Evolutionary conservation across 352 stramenopile genomes (phyloP), one percentile per base, ranked within the genome.

Genomic region (Vaucheria bursata): DNA sequence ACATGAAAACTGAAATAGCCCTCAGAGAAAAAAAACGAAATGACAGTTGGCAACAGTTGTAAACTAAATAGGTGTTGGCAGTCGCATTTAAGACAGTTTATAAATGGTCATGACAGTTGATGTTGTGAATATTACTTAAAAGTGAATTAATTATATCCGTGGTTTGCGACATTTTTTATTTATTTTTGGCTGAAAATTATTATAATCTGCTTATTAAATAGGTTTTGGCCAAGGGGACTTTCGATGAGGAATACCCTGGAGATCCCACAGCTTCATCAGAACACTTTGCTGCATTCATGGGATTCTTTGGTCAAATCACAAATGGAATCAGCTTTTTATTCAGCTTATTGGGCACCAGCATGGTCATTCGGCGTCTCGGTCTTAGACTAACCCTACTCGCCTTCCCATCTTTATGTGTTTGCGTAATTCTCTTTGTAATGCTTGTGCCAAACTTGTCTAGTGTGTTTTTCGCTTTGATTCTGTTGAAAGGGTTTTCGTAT

Each of bases 391-490:
- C 89, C 1, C 74, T 94, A 6, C 78, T 94, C 0, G 84, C 91
- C 1, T 94, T 94, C 81, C 89, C 89, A 6, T 87, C 83, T 2
- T 85, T 94, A 34, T 92, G 87, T 53, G 45, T 74, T 12, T 65
- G 5, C 67, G 83, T 79, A 32, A 67, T 85, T 5, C 3, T 83
- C 8, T 64, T 81, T 66, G 83, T 86, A 7, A 85, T 83, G 53
- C 40, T 67, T 36, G 67, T 66, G 31, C 81, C 83, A 45, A 29
- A 71, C 25, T 75, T 86, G 25, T 86, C 80, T 37, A 78, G 91
- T 70, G 89, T 93, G 7, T 94, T 94, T 78, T 76, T 85, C 25
- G 88, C 88, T n/a, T 90, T 94, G 88, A 93, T 94, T 75, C 81
- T 92, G 73, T 87, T 93, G 59, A 93, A 94, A 80, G 89, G 86